Conservation (phyloP, 352 stramenopile genomes). For the Phytophthora constricta region DNA sequence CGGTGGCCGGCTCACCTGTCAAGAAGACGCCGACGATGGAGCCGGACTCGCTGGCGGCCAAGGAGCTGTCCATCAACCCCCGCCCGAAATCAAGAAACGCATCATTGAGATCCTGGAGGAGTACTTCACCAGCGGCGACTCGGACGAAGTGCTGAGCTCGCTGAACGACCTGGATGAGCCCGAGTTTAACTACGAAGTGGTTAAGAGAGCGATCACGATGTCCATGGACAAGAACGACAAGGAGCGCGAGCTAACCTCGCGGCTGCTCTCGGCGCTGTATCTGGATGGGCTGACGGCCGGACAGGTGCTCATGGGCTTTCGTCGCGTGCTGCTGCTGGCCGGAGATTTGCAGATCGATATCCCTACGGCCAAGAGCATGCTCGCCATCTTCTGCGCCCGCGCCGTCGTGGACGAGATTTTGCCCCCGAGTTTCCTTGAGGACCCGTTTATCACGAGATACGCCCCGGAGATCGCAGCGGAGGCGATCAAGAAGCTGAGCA, state of each 20-base stretch:
- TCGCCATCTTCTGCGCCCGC: constrained; percentile 97
- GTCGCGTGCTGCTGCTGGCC: constrained; percentile 95
- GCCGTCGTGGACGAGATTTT: constrained; percentile 99
- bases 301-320: constrained; percentile 93
- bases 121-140: constrained; percentile 90
- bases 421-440: constrained; percentile 96
- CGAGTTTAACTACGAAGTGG: constrained; percentile 92
- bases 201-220: constrained; percentile 96
- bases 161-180: constrained; percentile 66
- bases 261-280: constrained; percentile 94
- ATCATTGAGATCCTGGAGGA: constrained; percentile 90
- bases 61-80: constrained; percentile 80
- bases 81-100: constrained; percentile 90
- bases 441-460: constrained; percentile 95
- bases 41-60: constrained; percentile 71
- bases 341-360: constrained; percentile 97
- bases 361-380: constrained; percentile 92
- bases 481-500: constrained; percentile 95
- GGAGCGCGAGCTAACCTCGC: constrained; percentile 58
- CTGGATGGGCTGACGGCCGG: constrained; percentile 83
- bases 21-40: constrained; percentile 61
- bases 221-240: constrained; percentile 89
- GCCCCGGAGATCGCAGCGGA: constrained; percentile 96
- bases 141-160: constrained; percentile 90
- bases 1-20: constrained; percentile 42